Evolutionary conservation across 768 basidiomycete species (phyloP), one percentile per base, ranked within the genome.

Genomic region (Rhizopogon sp.): DNA sequence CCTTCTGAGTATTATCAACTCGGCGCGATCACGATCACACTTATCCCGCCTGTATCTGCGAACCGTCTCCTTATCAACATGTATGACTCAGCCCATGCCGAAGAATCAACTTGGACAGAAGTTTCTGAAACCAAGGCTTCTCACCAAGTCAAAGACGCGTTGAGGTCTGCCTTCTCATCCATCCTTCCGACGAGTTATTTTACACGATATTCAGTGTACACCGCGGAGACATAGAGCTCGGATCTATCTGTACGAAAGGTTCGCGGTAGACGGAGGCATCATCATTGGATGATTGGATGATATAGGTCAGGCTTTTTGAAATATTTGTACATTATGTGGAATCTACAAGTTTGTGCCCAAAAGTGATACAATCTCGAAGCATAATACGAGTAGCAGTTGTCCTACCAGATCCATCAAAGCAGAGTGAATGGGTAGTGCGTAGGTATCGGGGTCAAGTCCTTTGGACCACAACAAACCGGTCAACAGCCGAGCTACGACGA

Each of bases 351-450:
- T 45, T 2, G 60, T 50, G 28, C 79, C 79, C 3, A 79, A 39
- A 13, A 62, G 62, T 2, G 81, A 78, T 3, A 86, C 85, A 29
- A 90, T 71, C 66, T 84, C 79, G 61, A 88, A 91, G 66, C 87
- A 88, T 1, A 80, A 61, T 2, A 92, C 91, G 8, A 98, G 80
- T 7, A 96, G 73, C 20, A 88, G 66, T 66, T 94, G 89, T 14
- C 92, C 91, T 33, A 89, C 70, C 50, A 96, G 81, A 67, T 95
- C 92, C 78, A 94, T 87, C 42, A 92, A 65, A 1, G 93, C 90
- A 10, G 90, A 93, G 60, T 96, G 93, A 28, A 96, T 81, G 7
- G 94, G 94, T n/a, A 98, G 73, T 2, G 93, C 93, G 66, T 96
- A 95, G 72, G 89, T 85, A 67, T 98, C 94, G 5, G 94, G 94